A percentile compares a stretch with the other conserved stretches of the same genome.
Conservation (phyloP, 192 early-diverging fungal species). For the Coemansia umbellata region DNA sequence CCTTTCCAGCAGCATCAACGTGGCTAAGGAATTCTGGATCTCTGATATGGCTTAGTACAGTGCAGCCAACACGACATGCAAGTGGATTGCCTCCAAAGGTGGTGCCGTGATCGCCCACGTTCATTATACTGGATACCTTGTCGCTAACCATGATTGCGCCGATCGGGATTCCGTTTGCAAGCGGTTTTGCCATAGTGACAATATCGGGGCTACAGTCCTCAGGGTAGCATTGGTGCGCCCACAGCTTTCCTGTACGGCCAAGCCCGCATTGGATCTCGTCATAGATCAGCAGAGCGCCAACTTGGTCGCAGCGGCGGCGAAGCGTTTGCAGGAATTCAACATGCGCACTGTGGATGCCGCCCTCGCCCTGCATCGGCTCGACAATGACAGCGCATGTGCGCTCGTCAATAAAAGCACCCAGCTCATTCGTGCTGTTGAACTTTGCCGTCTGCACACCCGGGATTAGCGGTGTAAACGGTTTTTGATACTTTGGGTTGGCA, state of each 20-base stretch:
- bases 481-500: constrained; percentile 88
- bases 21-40: constrained; percentile 67
- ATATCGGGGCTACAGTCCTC: constrained; percentile 79
- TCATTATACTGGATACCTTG: constrained; percentile 76
- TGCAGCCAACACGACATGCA: constrained; percentile 78
- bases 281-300: constrained; percentile 86
- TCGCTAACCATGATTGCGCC: constrained; percentile 83
- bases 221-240: constrained; percentile 73
- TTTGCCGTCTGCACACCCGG: constrained; percentile 72
- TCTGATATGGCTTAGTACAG: constrained; percentile 68
- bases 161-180: constrained; percentile 95
- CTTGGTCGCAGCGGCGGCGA: constrained; percentile 76
- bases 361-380: constrained; percentile 97
- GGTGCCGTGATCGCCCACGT: constrained; percentile 92
- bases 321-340: constrained; percentile 76
- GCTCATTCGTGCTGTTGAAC: constrained; percentile 70
- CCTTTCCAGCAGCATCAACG: constrained; percentile 62
- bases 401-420: constrained; percentile 64
- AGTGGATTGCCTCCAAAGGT: constrained; percentile 97
- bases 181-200: constrained; percentile 92
- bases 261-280: constrained; percentile 98
- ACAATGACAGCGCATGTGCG: constrained; percentile 89
- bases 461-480: constrained; percentile 87
- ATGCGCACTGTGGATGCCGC: constrained; percentile 74
- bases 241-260: constrained; percentile 84